These are phyloP conservation scores for Sordariomycetes sp. DNA, from an alignment of 2,329 filamentous ascomycete genomes.

Conservation along the genomic window DNA sequence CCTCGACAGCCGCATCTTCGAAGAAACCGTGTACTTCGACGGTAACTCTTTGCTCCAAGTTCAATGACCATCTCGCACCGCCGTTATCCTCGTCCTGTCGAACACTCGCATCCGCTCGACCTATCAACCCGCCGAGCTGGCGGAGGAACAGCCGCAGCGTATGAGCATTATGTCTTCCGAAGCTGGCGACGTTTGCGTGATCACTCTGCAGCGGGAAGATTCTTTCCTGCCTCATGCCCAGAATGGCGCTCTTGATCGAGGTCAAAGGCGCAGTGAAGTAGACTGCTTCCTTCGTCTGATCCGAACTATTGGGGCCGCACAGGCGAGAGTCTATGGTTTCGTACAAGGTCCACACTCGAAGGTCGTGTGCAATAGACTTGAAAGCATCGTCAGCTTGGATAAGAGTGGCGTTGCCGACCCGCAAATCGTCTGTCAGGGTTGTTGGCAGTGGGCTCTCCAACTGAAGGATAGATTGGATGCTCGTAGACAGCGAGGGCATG, in stretches of 20 bases:
- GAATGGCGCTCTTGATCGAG: conserved; percentile 44
- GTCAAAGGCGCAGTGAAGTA: conserved; percentile 52
- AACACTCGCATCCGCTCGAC: conserved; percentile 20
- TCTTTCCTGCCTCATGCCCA: conserved; percentile 40
- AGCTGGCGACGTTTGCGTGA: conserved; percentile 45
- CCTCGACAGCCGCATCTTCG: conserved; percentile 32
- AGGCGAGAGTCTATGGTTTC: conserved; percentile 53
- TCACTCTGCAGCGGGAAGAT: conserved; percentile 45
- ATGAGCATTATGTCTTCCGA: conserved; percentile 37
- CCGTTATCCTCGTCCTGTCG: conserved; percentile 11
- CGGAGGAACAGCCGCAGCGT: conserved; percentile 32
- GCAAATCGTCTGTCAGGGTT: conserved; percentile 40
- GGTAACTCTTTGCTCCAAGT: conserved; percentile 42
- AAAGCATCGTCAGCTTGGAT: conserved; percentile 45
- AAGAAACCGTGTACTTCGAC: conserved; percentile 52
- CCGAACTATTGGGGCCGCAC: conserved; percentile 33
- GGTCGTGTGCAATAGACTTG: conserved; percentile 44
- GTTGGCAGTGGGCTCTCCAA: conserved; percentile 40
- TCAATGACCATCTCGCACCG: conserved; percentile 31
- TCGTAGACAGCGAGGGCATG: conserved; percentile 43
- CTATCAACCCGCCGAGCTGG: conserved; percentile 22
- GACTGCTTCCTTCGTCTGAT: conserved; percentile 21
- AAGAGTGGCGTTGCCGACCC: conserved; percentile 38
- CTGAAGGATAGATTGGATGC: conserved; percentile 42
- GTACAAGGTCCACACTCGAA: conserved; percentile 54